These are phyloP conservation scores for Xylaria polymorpha DNA, from an alignment of 2,329 filamentous ascomycete genomes.

Conservation along the genomic window DNA sequence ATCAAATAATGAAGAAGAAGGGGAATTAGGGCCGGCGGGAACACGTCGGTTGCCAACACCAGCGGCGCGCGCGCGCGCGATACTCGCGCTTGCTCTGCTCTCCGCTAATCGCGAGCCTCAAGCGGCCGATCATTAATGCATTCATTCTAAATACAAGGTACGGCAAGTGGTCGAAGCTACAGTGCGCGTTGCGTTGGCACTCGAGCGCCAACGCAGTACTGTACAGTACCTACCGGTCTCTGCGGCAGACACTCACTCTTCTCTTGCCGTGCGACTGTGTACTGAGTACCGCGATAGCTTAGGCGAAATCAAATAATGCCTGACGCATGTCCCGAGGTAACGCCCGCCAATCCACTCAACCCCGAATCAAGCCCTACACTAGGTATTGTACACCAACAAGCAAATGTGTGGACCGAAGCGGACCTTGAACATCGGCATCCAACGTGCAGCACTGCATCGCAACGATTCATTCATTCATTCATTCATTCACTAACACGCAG, in stretches of 20 bases:
- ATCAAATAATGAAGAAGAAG: slow-evolving; percentile 8
- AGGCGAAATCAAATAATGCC: slow-evolving; percentile 17
- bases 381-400: too few species aligned
- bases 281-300: slow-evolving; percentile 15
- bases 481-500: slow-evolving; percentile 8
- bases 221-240: slow-evolving; percentile 10
- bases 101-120: slow-evolving; percentile 14
- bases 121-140: slow-evolving; percentile 9
- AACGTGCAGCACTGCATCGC: slow-evolving; percentile 4
- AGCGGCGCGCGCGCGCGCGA: not conserved
- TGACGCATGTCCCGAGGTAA: slow-evolving; percentile 9
- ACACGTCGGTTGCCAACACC: slow-evolving; percentile 3
- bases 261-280: slow-evolving; percentile 13
- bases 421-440: slow-evolving; percentile 9
- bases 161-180: slow-evolving; percentile 20
- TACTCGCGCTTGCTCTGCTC: not conserved
- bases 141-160: slow-evolving; percentile 19
- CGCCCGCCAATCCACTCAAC: slow-evolving; percentile 8
- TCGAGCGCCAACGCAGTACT: slow-evolving; percentile 4
- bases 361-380: slow-evolving; percentile 18
- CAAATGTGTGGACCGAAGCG: slow-evolving; percentile 18
- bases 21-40: slow-evolving; percentile 17
- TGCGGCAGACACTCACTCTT: slow-evolving; percentile 23
- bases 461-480: slow-evolving; percentile 12
- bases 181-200: slow-evolving; percentile 16